Base-by-base conservation (phyloP, 2,329 filamentous ascomycete species). In the Pseudogymnoascus destructans region DNA sequence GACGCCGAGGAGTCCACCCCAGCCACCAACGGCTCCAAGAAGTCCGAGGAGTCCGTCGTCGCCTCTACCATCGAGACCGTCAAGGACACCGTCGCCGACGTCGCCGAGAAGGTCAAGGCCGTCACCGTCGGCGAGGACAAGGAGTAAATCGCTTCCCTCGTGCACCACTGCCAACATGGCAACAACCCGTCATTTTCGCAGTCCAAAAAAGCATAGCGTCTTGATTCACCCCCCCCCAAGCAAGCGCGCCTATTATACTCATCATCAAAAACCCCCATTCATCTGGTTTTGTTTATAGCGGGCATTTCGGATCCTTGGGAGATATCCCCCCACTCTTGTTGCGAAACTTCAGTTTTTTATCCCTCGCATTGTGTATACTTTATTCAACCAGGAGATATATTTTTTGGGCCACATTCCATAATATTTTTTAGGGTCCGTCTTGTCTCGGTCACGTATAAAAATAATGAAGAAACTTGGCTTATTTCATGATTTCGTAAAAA, bases 1-100 rank as follows among this genome's bases (percentile, higher is more conserved):
- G 92, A 96, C 70, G 83, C 84, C 59, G 77, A 80, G 63, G 80
- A 81, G 67, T 73, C 75, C 58, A 75, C 59, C 61, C 77, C 77
- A 62, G 73, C 71, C 64, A 67, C 74, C n/a, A 58, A 25, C 30
- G 38, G 32, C 27, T 30, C 27, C 25, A 35, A 58, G 27, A 58
- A 55, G 57, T 21, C 38, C 13, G 49, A 27, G 3, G 46, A 35
- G 30, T 38, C 25, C 15, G 40, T 38, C 49, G 30, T 58, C 49
- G 30, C 64, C 23, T 66, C 67, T 19, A 66, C 66, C 25, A 62
- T 67, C 9, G 64, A 66, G 9, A 60, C 67, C 15, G 59, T 62
- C 11, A 76, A 81, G 66, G 79, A 81, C 60, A 80, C 75, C n/a
- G 77, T 72, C 19, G 74, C 74, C 3, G 82, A 85, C 66, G 81